Base-by-base conservation (phyloP, 352 stramenopile genomes). In the Globisporangium solare region DNA sequence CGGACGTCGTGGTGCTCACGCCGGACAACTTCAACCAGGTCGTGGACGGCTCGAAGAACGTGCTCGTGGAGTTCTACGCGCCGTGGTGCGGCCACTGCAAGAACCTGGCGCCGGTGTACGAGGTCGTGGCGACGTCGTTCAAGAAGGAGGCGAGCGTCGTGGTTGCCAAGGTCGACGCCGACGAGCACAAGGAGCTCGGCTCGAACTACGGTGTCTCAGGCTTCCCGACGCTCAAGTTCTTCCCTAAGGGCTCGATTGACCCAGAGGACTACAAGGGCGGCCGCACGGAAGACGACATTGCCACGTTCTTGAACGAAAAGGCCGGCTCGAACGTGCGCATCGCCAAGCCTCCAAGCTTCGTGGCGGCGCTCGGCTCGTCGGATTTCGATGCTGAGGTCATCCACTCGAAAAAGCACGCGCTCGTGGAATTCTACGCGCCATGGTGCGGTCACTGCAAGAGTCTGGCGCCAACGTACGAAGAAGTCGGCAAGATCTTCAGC, bases 371-470 rank as follows among this genome's bases (percentile, higher is more conserved):
- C 12, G 78, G 67, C 11, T 68, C 77, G 27, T 51, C 66, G 18
- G 74, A 89, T 71, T 95, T 95, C 66, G 85, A 92, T 56, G 74
- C 67, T 14, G 73, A 92, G 47, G 81, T 92, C 4, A 83, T 90
- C 24, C 71, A 92, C 64, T 83, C 80, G 11, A 89, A 89, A 60
- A 92, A 93, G 65, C 83, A 95, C 69, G 70, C 71, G 48, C 66
- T 98, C 35, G 91, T 98, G 8, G 89, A 98, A 67, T 98, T 98
- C 68, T 97, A 96, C 68, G 92, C 92, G 31, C 92, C 92, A 24
- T 98, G 91, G 90, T 97, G 90, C 61, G 92, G 92, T 50, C 92
- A 98, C 82, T 98, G 92, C 86, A 96, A 97, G 80, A 70, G 61
- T 45, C 70, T 98, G 37, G 83, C 86, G 8, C 92, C 92, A 3